Evolutionary conservation across 164 flowering plant genomes (phyloP), one percentile per base, ranked within the genome.

Genomic region (Vitis rupestris): DNA sequence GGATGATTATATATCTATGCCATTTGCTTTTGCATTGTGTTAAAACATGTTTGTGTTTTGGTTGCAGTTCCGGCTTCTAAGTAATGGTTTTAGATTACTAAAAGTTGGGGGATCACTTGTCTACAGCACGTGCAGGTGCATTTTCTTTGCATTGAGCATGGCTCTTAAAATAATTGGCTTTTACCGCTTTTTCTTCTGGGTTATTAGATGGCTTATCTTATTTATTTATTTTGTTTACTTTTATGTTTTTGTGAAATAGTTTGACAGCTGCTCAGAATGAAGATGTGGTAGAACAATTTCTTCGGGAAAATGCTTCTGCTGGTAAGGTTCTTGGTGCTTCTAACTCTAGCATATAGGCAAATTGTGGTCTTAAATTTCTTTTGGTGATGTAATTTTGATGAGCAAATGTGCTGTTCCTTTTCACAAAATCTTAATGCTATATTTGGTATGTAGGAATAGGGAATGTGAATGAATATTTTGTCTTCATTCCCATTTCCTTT

Each of bases 61-160:
- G 3, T 76, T 75, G 84, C 91, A 88, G 96, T 75, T 88, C 23
- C 89, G 81, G 59, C 97, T 92, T 68, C 81, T 92, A 51, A 80
- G 70, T 16, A 93, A 93, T 76, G 99, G 98, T 63, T 95, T 88
- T 74, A 83, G 88, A 75, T 75, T 95, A 78, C 86, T 93, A 7
- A 95, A 82, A 85, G 82, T 75, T 74, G 96, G 97, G 10, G 99
- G 99, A 3, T 73, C 74, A 11, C 94, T 95, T 71, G 87, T 95
- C 50, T 95, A 95, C 79, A 93, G 99, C 86, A 95, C 99, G 63
- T 93, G 98, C 96, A 93, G 99, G 99, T 91, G 59, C 49, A 11
- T 47, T 58, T 10, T n/a, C n/a, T 52, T 65, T 27, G n/a, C 48
- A 31, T 2, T 50, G 44, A 47, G 15, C 52, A 27, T 57, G 8